Percentiles rank a stretch among this genome's conserved stretches.
Evolutionary conservation across 768 basidiomycete species (phyloP).

Genomic region (Termitomyces sp.): DNA sequence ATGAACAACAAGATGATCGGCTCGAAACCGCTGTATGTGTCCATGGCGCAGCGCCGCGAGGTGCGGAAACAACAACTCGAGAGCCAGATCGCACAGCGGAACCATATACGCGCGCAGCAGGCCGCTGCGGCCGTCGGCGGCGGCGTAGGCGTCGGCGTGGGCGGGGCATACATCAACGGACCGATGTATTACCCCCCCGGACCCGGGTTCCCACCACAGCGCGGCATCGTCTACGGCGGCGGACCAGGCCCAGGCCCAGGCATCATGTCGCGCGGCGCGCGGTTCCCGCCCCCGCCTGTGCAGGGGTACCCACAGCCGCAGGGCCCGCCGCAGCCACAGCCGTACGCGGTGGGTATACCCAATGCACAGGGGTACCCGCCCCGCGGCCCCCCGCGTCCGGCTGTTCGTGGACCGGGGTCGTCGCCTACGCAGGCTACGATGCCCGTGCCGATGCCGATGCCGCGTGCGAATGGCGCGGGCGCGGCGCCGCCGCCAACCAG

Average conservation of each 20-base stretch:
- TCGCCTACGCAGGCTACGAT: conserved; percentile 64
- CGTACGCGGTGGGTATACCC: conserved; percentile 38
- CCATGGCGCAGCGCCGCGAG: conserved; percentile 96
- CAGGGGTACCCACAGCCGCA: conserved; percentile 44
- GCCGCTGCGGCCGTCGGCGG: conserved; percentile 81
- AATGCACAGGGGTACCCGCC: conserved; percentile 58
- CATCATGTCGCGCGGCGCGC: conserved; percentile 64
- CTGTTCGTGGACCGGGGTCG: conserved; percentile 62
- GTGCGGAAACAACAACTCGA: conserved; percentile 97
- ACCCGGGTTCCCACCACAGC: conserved; percentile 77
- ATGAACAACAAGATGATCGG: conserved; percentile 99
- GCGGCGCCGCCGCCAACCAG: too few species aligned
- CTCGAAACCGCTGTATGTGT: conserved; percentile 96
- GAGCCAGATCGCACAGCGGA: conserved; percentile 97
- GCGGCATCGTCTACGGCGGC: conserved; percentile 74
- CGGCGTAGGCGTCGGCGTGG: conserved; percentile 23
- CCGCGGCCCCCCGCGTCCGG: conserved; percentile 55
- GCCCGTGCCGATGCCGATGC: conserved; percentile 56
- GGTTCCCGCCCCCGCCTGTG: conserved; percentile 12
- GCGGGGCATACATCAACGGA: conserved; percentile 56
- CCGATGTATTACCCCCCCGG: conserved; percentile 88
- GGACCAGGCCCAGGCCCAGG: conserved; percentile 70
- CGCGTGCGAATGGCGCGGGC: conserved; percentile 55
- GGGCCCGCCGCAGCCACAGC: conserved; percentile 50
- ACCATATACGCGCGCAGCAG: conserved; percentile 96